Evolutionary conservation across 371 early-diverging fungal genomes (phyloP), one percentile per base, ranked within the genome.

Genomic region (Mortierella sp.): DNA sequence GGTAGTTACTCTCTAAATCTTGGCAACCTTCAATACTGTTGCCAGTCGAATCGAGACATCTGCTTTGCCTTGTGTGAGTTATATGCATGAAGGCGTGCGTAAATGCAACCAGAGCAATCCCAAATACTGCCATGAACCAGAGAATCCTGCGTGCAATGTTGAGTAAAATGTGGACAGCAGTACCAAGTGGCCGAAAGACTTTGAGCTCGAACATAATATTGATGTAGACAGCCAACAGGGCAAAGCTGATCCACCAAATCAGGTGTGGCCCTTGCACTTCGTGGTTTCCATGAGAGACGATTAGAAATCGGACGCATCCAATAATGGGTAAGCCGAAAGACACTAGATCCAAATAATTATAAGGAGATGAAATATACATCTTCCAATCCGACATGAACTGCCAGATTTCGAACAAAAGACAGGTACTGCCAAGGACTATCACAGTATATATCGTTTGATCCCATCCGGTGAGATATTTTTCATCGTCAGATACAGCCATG

Each of bases 151-250:
- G 47, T 0, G 75, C 51, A 43, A 79, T 79, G 30, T 74, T 79
- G 26, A 74, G 26, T 26, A 79, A 68, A 35, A 75, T 79, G 58
- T 79, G 74, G 68, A 79, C 75, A 20, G 68, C 80, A 12, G 68
- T 65, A 14, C 80, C 80, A 26, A 79, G 68, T 58, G 71, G 75
- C 14, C 52, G 64, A 28, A 79, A 30, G 35, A 73, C 72, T 12
- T 75, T 71, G 30, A 79, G 62, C 39, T 79, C 80, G 39, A 79
- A 79, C 73, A 79, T 71, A 61, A 79, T 55, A 28, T 79, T 74
- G 52, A 79, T 8, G 37, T 79, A 79, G 0, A 75, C 24, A 20
- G 66, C 60, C 52, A 79, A 12, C 43, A 79, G 65, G 8, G 64
- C 62, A 57, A 79, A 79, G 32, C 80, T 70, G 65, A 79, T 62